Conservation (phyloP, 177 flowering plant species). For the Telopea speciosissima region DNA sequence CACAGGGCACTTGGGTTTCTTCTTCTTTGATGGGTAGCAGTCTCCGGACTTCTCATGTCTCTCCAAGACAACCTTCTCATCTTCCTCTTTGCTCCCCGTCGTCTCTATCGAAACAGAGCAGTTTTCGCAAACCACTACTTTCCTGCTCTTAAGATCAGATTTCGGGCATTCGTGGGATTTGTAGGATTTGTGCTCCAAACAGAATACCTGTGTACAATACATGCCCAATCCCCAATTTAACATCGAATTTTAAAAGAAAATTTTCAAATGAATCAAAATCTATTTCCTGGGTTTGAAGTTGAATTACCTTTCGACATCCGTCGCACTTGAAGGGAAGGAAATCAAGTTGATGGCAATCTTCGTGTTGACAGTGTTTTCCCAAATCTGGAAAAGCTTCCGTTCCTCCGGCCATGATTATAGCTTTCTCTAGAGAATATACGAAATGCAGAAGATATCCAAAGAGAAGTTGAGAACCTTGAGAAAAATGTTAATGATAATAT, state of each 20-base stretch:
- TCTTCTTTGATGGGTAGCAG: constrained; percentile 38
- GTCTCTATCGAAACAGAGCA: constrained; percentile 74
- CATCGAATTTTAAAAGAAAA: not conserved
- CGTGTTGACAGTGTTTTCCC: constrained; percentile 69
- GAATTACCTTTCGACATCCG: constrained; percentile 51
- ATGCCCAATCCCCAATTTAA: not conserved
- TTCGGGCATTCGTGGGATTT: constrained; percentile 70
- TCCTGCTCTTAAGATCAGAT: constrained; percentile 53
- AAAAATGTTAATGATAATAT: too few species aligned
- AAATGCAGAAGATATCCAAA: too few species aligned
- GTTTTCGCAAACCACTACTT: constrained; percentile 57
- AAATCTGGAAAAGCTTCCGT: constrained; percentile 89
- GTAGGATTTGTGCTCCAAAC: constrained; percentile 69
- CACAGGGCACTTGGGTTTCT: constrained; percentile 67
- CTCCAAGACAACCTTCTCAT: not conserved
- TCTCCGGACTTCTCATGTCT: constrained; percentile 28
- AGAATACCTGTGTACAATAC: constrained; percentile 45
- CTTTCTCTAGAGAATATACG: too few species aligned
- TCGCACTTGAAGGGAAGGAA: constrained; percentile 85
- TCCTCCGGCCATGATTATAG: constrained; percentile 49
- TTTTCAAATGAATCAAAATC: not conserved
- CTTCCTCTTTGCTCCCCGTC: constrained; percentile 32
- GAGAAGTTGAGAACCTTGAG: too few species aligned
- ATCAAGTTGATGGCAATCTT: constrained; percentile 80
- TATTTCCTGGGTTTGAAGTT: not conserved